phyloP scores from a whole-genome alignment of 2,329 filamentous ascomycete genomes.

The Penicillium sp. region DNA sequence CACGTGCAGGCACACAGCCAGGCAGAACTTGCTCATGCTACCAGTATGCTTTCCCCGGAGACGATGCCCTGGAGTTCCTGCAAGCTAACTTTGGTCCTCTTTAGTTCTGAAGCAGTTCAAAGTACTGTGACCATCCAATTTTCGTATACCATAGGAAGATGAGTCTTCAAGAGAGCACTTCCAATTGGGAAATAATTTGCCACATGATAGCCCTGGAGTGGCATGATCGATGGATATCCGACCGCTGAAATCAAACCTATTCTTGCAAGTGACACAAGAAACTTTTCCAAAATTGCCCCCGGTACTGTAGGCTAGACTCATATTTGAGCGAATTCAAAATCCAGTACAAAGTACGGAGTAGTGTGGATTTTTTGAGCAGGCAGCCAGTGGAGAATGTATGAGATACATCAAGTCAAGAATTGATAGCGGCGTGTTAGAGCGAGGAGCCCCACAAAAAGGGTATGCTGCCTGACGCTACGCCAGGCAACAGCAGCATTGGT shows the following conservation, averaged over 20 bases:
- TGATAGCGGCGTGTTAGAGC: neutral
- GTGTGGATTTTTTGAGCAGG: neutral
- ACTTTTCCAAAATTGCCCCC: too few species aligned
- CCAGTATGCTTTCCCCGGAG: constrained; percentile 6
- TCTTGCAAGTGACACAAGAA: too few species aligned
- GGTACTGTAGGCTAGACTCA: too few species aligned
- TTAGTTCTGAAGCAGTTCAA: neutral
- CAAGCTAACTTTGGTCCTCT: neutral
- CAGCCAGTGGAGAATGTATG: neutral
- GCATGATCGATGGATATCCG: too few species aligned
- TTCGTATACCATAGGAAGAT: neutral
- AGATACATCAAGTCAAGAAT: neutral
- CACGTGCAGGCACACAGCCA: constrained; percentile 22
- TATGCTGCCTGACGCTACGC: constrained; percentile 6
- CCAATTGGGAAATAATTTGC: too few species aligned
- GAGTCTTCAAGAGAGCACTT: neutral
- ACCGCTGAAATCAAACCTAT: too few species aligned
- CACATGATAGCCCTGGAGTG: too few species aligned
- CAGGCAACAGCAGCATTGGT: constrained; percentile 3
- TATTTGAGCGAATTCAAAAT: too few species aligned
- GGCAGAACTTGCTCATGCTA: constrained; percentile 16
- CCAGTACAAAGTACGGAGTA: too few species aligned
- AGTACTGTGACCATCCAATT: neutral
- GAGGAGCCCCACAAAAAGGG: neutral
- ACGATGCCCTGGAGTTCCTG: neutral